Evolutionary conservation across 192 early-diverging fungal genomes (phyloP).

Genomic region (Coemansia sp.): DNA sequence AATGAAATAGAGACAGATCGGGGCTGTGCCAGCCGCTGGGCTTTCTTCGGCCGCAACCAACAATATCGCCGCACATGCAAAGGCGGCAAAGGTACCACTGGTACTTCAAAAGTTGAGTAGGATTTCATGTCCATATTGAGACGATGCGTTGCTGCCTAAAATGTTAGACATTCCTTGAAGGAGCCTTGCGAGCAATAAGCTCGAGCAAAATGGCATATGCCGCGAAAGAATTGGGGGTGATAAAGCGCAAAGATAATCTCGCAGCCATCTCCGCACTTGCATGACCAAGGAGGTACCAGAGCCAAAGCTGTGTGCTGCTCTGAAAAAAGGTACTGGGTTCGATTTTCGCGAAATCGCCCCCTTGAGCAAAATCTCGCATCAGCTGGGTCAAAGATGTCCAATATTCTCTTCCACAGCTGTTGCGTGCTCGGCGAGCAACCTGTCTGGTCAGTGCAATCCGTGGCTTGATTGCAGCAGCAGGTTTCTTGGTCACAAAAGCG

Average conservation of each 20-base stretch:
- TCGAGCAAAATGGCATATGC: no score
- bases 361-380: no score
- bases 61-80: neutral
- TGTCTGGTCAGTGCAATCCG: neutral
- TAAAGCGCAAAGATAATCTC: conserved; percentile 19
- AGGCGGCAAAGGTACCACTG: neutral
- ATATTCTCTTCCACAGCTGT: neutral
- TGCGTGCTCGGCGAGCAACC: neutral
- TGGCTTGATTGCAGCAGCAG: neutral
- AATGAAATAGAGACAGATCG: no score
- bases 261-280: conserved; percentile 36
- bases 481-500: no score
- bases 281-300: conserved; percentile 6
- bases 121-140: neutral
- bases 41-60: neutral
- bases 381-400: no score
- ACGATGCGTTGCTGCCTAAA: no score
- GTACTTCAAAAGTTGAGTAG: neutral
- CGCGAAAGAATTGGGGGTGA: no score
- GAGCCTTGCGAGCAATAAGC: no score
- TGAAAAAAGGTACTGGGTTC: no score
- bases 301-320: neutral
- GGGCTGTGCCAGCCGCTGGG: neutral
- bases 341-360: no score
- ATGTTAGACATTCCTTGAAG: no score